These are phyloP conservation scores for Podaxis sp. DNA, from an alignment of 768 basidiomycete genomes.

Conservation along the genomic window DNA sequence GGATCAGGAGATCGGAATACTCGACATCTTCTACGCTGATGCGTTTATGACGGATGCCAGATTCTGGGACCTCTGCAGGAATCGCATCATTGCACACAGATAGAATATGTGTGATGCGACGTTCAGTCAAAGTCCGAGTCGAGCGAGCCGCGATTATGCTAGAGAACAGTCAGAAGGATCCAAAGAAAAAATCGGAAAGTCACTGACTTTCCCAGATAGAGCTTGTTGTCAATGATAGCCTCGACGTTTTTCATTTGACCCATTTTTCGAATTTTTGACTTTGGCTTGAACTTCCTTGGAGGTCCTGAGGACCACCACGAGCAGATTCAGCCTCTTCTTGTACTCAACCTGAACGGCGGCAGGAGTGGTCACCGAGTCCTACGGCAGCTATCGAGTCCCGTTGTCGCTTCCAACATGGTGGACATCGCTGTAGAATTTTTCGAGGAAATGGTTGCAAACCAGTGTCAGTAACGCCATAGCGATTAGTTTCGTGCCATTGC, in stretches of 20 bases:
- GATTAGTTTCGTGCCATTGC: constrained; percentile 13
- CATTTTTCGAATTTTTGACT: constrained; percentile 30
- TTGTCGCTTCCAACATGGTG: constrained; percentile 21
- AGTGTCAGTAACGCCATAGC: constrained; percentile 25
- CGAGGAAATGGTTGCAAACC: constrained; percentile 21
- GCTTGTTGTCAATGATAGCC: constrained; percentile 55
- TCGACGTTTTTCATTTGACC: constrained; percentile 62
- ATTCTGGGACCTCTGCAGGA: constrained; percentile 65
- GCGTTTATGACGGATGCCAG: constrained; percentile 65
- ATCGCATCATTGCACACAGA: constrained; percentile 74
- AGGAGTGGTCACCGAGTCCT: background rate
- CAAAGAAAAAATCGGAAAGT: constrained; percentile 16
- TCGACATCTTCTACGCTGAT: constrained; percentile 68
- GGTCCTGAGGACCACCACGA: constrained; percentile 10
- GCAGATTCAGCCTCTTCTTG: constrained; percentile 8
- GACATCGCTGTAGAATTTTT: constrained; percentile 15
- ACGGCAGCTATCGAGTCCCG: constrained; percentile 21
- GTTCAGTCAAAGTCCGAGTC: constrained; percentile 65
- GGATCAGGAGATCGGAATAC: constrained; percentile 63
- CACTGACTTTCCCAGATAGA: constrained; percentile 75
- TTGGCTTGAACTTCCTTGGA: constrained; percentile 14
- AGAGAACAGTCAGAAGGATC: constrained; percentile 14
- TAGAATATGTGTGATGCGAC: constrained; percentile 73
- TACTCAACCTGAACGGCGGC: constrained; percentile 6
- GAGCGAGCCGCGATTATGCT: constrained; percentile 71